A percentile compares a stretch with the other conserved stretches of the same genome.
These are phyloP conservation scores for Flaveria robusta DNA, from an alignment of 129 eudicot genomes.

Conservation along the genomic window DNA sequence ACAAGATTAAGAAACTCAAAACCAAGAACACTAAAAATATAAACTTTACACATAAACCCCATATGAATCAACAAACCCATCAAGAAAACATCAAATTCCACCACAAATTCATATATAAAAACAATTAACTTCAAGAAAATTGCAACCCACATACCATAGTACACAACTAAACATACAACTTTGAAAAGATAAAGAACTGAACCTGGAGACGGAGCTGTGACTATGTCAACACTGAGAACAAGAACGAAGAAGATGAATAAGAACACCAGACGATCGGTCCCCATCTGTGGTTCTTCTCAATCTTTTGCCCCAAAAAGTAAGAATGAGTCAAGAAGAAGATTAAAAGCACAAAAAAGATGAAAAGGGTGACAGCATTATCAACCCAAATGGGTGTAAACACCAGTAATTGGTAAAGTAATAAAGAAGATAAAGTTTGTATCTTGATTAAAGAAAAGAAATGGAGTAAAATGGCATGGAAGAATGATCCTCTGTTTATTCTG, in stretches of 20 bases:
- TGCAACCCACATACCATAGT: neutral
- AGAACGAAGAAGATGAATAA: slow-evolving; percentile 32
- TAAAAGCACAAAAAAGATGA: slow-evolving; percentile 40
- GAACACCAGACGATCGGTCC: slow-evolving; percentile 29
- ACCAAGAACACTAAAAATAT: slow-evolving; percentile 6
- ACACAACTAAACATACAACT: neutral
- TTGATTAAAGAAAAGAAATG: slow-evolving; percentile 13
- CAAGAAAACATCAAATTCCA: slow-evolving; percentile 4
- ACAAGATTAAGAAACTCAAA: neutral
- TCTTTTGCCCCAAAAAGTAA: slow-evolving; percentile 4
- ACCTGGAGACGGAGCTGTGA: slow-evolving; percentile 83
- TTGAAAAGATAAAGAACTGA: neutral
- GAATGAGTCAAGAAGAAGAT: slow-evolving; percentile 28
- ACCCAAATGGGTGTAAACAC: slow-evolving; percentile 13
- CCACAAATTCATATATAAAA: slow-evolving; percentile 6
- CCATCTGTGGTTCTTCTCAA: slow-evolving; percentile 48
- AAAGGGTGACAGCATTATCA: slow-evolving; percentile 37
- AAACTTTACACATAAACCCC: slow-evolving; percentile 17
- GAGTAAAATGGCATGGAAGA: slow-evolving; percentile 15
- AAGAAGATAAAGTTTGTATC: neutral
- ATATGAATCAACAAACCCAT: too few species aligned
- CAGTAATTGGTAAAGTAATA: neutral
- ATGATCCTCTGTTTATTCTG: slow-evolving; percentile 9
- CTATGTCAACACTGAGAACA: slow-evolving; percentile 40
- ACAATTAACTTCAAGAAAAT: neutral